Evolutionary conservation across 345 rosid genomes (phyloP), one percentile per base, ranked within the genome.

Genomic region (Lumnitzera racemosa): DNA sequence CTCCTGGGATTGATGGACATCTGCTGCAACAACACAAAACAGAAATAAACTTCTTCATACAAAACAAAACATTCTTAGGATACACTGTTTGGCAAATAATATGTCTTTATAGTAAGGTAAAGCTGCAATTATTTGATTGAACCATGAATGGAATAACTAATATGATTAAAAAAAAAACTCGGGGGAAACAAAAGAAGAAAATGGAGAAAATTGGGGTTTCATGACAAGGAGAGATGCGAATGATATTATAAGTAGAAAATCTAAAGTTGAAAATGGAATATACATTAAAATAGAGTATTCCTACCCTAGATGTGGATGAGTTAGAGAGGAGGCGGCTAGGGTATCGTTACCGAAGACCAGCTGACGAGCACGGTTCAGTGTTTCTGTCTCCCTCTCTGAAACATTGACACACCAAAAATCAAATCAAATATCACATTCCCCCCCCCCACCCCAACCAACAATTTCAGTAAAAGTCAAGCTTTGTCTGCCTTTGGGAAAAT

Each of bases 291-390:
- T 50, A 51, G 17, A 36, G n/a, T 49, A 16, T 15, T 15, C 23
- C 41, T 72, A 82, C 94, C 81, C 75, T 58, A 76, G 68, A 47
- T 83, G 76, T 46, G 71, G 74, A 62, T 51, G 72, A 43, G 67
- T 65, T 15, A 70, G 81, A 69, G 65, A 87, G 46, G 58, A 71
- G 61, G 68, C 75, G 63, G 87, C 75, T 71, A 79, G 64, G 81
- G 57, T 80, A 68, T 90, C 96, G 73, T 74, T 82, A 55, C 67
- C 86, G 76, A 81, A 86, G 71, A 95, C 96, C 72, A 95, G 81
- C 83, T 90, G 96, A 72, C 97, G 97, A 78, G 99, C 99, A 55
- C 84, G 83, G 84, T 86, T 95, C 80, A 95, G 84, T 56, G 95
- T 86, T 74, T 95, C 99, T 64, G 97, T 90, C 85, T 95, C 99